Base-by-base conservation (phyloP, 129 eudicot genomes). In the Artemisia tridentata region DNA sequence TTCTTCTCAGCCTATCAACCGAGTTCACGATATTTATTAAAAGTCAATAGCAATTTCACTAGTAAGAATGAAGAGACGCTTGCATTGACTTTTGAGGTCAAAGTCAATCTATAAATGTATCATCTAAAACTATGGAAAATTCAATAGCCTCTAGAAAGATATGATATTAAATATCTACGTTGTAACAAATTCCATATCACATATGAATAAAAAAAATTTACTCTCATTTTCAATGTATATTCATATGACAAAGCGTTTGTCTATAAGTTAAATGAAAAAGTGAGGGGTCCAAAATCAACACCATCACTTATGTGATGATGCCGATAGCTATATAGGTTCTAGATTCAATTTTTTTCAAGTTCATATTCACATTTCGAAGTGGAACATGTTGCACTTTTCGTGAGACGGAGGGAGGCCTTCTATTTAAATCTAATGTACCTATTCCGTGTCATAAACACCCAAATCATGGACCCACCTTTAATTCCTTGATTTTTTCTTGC, bases 401-500 rank as follows among this genome's bases (percentile, higher is more conserved):
- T 51, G 56, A 15, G 56, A 51, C 4, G 31, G 62, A 16, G 20
- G 23, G 23, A 23, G 29, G 25, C 11, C 23, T 19, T 18, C 20
- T 56, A 9, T 56, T 56, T 9, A n/a, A 5, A 5, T 56, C 20
- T 1, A 38, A 38, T 38, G 45, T 38, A 11, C 15, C 3, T 17
- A 48, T 7, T 21, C 12, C 25, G 16, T 20, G 63, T 7, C 13
- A 21, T 15, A 57, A 76, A 13, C 11, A 45, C 19, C 25, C 27
- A 72, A 61, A 62, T 62, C 3, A 62, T 9, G 43, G 5, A 7
- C 67, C 50, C 50, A 86, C 96, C 87, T 88, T 88, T 62, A 88
- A 53, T 63, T 88, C 91, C 73, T 86, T 86, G n/a, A 86, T 86
- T 68, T 86, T 88, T 70, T 86, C 91, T 50, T 77, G 87, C 78